Evolutionary conservation across 1,284 basidiomycete genomes (phyloP).

Genomic region (Trametes sp.): DNA sequence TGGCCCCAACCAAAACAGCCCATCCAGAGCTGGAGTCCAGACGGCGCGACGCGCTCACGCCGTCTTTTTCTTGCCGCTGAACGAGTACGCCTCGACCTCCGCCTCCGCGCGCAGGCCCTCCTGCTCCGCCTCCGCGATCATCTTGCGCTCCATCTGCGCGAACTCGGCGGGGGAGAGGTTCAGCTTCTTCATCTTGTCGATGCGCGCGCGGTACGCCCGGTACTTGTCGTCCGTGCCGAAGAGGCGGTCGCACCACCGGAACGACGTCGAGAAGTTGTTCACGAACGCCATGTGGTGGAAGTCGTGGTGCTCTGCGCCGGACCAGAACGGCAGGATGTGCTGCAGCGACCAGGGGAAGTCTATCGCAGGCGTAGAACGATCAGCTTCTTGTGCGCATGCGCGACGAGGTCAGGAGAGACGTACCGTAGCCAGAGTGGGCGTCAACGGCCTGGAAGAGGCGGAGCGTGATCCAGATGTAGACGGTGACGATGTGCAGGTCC

Average conservation of each 20-base stretch:
- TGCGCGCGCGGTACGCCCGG: slow-evolving; percentile 72
- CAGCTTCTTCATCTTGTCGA: slow-evolving; percentile 61
- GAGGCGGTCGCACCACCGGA: slow-evolving; percentile 91
- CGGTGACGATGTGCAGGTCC: slow-evolving; percentile 89
- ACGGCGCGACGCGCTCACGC: slow-evolving; percentile 19
- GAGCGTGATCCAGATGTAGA: slow-evolving; percentile 94
- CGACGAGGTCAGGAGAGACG: slow-evolving; percentile 31
- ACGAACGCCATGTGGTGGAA: slow-evolving; percentile 95
- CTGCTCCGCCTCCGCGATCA: slow-evolving; percentile 70
- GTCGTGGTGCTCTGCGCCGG: slow-evolving; percentile 98
- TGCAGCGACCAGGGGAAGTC: slow-evolving; percentile 98
- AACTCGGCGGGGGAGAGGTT: slow-evolving; percentile 58
- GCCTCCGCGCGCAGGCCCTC: slow-evolving; percentile 80
- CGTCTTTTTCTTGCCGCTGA: slow-evolving; percentile 41
- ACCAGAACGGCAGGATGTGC: slow-evolving; percentile 96
- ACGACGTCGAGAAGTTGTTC: slow-evolving; percentile 91
- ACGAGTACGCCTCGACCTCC: slow-evolving; percentile 52
- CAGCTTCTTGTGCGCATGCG: not conserved
- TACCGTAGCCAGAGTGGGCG: slow-evolving; percentile 95
- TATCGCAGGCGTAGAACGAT: slow-evolving; percentile 39
- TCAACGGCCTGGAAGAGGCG: slow-evolving; percentile 98
- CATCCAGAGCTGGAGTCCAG: not conserved
- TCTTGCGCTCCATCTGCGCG: slow-evolving; percentile 60
- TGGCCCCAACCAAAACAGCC: not conserved
- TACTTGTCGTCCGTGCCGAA: slow-evolving; percentile 91